phyloP scores from a whole-genome alignment of 2,329 filamentous ascomycete species.

The Dothistroma septosporum region DNA sequence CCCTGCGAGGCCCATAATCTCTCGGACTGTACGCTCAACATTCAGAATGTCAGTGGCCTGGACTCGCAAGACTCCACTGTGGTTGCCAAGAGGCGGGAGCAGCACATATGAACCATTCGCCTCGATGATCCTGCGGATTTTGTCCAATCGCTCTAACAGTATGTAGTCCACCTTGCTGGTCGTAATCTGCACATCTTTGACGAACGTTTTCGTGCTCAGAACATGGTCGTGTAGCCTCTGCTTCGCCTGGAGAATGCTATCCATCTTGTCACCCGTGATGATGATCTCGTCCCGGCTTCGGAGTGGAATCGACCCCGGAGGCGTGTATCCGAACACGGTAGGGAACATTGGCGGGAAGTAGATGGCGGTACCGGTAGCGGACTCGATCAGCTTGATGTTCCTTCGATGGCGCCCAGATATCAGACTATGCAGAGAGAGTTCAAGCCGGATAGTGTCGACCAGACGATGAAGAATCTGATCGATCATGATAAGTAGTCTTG shows the following conservation, averaged over 20 bases:
- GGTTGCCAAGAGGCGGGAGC: slow-evolving; percentile 81
- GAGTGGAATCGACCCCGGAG: slow-evolving; percentile 67
- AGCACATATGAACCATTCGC: slow-evolving; percentile 93
- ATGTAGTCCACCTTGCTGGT: slow-evolving; percentile 94
- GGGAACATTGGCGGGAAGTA: slow-evolving; percentile 97
- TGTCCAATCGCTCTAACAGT: slow-evolving; percentile 83
- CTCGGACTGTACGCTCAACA: slow-evolving; percentile 88
- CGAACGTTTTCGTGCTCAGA: slow-evolving; percentile 65
- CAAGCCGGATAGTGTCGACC: slow-evolving; percentile 76
- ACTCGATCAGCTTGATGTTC: slow-evolving; percentile 97
- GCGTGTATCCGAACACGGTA: slow-evolving; percentile 83
- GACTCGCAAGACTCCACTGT: slow-evolving; percentile 78
- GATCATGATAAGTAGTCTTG: slow-evolving; percentile 91
- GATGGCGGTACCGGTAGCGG: slow-evolving; percentile 89
- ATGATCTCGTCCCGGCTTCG: slow-evolving; percentile 87
- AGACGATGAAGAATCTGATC: slow-evolving; percentile 77
- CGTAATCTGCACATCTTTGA: slow-evolving; percentile 89
- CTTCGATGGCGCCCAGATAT: slow-evolving; percentile 91
- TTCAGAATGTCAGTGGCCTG: slow-evolving; percentile 91
- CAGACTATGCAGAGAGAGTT: slow-evolving; percentile 82
- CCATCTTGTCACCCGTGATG: slow-evolving; percentile 83
- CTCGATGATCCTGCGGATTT: slow-evolving; percentile 96
- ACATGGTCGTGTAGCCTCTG: slow-evolving; percentile 85
- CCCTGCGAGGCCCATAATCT: slow-evolving; percentile 91
- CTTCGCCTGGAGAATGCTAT: slow-evolving; percentile 84